Base-by-base conservation (phyloP, 176 grass and related monocot species). In the Oryza glaberrima region DNA sequence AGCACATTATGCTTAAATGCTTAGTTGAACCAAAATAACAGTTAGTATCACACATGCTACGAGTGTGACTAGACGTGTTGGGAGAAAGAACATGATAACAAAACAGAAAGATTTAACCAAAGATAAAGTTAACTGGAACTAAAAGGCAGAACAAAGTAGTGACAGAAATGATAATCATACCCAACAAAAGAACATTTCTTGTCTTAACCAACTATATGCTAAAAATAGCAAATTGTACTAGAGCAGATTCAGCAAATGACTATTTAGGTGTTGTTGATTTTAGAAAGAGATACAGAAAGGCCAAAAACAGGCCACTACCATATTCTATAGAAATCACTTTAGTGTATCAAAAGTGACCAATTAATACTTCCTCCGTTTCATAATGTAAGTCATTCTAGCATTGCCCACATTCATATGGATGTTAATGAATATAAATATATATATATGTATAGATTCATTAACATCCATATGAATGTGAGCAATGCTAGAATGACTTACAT, bases 301-400 rank as follows among this genome's bases (percentile, higher is more conserved):
- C 14, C 69, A 44, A 44, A 44, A 44, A 44, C 43, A 44, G 43
- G 10, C 43, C 9, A 44, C 43, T 44, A 44, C 7, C 43, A 44
- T 44, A 11, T 44, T 44, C 43, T 44, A 44, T 44, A 63, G 54
- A 63, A 15, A 52, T 2, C 58, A 77, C 40, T 28, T 17, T 65
- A 15, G 40, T 16, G 15, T 72, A 61, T 41, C 26, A 41, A 88
- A 68, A 68, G 54, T 79, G 54, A 38, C 54, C 30, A 49, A n/a
- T 23, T 76, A 25, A 9, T 84, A 28, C 28, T 28, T 28, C 28
- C 28, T 28, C 28, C 28, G 25, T 25, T 25, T 25, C 25, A 25
- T 25, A 25, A 25, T 25, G 25, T 25, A 25, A 25, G 25, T 25
- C 25, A 25, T 25, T 25, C 25, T 25, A 25, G 25, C 25, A 25